A percentile compares a stretch with the other conserved stretches of the same genome.
phyloP scores from a whole-genome alignment of 2,329 filamentous ascomycete genomes.

The Aureobasidium sp. region DNA sequence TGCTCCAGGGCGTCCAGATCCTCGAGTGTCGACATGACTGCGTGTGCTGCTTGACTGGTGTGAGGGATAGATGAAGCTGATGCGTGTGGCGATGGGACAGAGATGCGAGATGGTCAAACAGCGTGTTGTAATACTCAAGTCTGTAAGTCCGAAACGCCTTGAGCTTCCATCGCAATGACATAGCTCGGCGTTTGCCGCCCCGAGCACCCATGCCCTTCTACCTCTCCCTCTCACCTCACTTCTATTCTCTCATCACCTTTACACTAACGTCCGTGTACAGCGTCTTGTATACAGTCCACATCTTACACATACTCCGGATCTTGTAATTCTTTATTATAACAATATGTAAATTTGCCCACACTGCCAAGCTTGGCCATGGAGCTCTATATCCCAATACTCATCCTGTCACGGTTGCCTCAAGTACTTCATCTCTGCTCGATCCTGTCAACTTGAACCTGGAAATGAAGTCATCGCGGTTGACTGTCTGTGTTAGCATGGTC shows the following conservation, averaged over 20 bases:
- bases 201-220: neutral
- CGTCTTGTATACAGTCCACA: neutral
- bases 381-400: constrained; percentile 9
- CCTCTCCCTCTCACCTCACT: neutral
- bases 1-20: constrained; percentile 85
- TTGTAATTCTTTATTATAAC: too few species aligned
- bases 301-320: neutral
- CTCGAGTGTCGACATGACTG: constrained; percentile 77
- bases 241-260: neutral
- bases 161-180: constrained; percentile 7
- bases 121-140: neutral
- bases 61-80: neutral
- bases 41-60: neutral
- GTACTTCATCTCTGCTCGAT: constrained; percentile 31
- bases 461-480: constrained; percentile 71
- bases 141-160: neutral
- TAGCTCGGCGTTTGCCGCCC: constrained; percentile 3
- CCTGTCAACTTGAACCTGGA: constrained; percentile 69
- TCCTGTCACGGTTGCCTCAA: constrained; percentile 24
- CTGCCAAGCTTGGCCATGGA: neutral
- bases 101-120: neutral
- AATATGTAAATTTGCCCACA: neutral
- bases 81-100: neutral
- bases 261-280: neutral
- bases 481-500: constrained; percentile 31